Base-by-base conservation (phyloP, 2,329 filamentous ascomycete genomes). In the Fusarium chaquense region DNA sequence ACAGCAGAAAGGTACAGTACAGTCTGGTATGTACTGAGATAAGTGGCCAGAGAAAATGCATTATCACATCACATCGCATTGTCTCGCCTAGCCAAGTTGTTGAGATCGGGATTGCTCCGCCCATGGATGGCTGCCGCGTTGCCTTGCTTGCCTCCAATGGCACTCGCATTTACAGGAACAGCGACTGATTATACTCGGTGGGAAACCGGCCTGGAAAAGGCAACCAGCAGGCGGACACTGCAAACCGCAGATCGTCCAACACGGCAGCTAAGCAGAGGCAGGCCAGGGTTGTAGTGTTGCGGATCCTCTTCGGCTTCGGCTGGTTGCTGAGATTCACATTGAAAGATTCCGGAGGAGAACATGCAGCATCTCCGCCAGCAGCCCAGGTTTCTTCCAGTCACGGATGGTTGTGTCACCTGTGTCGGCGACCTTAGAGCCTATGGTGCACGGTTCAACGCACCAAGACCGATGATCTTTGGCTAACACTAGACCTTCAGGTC, bases 41-140 rank as follows among this genome's bases (percentile, higher is more conserved):
- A 65, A 69, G 67, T 70, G 64, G 62, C 72, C 68, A 65, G 51
- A 58, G 56, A 35, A 65, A 58, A 71, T 60, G 72, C 69, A 73
- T 40, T 64, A 74, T 73, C 67, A 74, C 69, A 73, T 74, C 72
- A 73, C 60, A 67, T 73, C 69, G 67, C 71, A 72, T 74, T 60
- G 61, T 59, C 60, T 70, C 57, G 58, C 65, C 58, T 73, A 62
- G 41, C 59, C 51, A 50, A 63, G 55, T 56, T 63, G 60, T 65
- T 58, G 40, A 73, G 62, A 69, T 72, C 65, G 66, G 72, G 61
- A 72, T 54, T 55, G 72, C 61, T 72, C 66, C 64, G 67, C 66
- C 55, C 65, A 60, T 64, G 70, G 56, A 70, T 61, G 57, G 57
- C 62, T 70, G 72, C 66, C 72, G 67, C 70, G 59, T 72, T 70